Conservation (phyloP, 768 basidiomycete species). For the Russula olivacea region DNA sequence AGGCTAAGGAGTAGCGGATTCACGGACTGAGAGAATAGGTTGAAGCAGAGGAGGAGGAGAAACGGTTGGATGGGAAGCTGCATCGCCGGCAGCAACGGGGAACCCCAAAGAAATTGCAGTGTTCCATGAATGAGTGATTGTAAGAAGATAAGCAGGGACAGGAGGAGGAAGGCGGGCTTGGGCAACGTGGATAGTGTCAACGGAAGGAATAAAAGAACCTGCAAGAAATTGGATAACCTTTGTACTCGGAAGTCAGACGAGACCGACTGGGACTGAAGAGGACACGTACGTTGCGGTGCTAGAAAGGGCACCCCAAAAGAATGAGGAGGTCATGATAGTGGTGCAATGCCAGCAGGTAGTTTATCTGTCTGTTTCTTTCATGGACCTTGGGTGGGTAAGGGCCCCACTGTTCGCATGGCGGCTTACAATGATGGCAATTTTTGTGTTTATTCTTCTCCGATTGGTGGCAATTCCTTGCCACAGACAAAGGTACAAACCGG, state of each 20-base stretch:
- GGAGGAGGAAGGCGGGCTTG: constrained; percentile 69
- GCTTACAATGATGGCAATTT: background rate
- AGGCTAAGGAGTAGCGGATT: constrained; percentile 52
- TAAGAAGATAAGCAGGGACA: constrained; percentile 68
- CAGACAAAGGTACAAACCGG: background rate
- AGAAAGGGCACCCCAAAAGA: constrained; percentile 59
- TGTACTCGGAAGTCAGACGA: constrained; percentile 17
- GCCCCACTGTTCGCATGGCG: background rate
- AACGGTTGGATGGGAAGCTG: constrained; percentile 87
- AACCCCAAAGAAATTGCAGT: constrained; percentile 64
- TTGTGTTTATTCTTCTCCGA: background rate
- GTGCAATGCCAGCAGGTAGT: background rate
- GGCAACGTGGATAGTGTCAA: constrained; percentile 81
- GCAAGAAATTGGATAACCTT: constrained; percentile 70
- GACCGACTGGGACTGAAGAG: constrained; percentile 3
- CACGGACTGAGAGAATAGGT: constrained; percentile 64
- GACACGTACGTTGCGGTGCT: constrained; percentile 44
- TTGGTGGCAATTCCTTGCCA: background rate
- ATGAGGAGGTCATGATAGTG: constrained; percentile 47
- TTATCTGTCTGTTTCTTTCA: constrained; percentile 1
- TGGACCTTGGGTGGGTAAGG: background rate
- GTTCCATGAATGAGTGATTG: constrained; percentile 83
- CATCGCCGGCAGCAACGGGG: constrained; percentile 63
- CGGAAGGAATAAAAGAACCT: constrained; percentile 79
- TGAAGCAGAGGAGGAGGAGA: constrained; percentile 81